A percentile compares a stretch with the other conserved stretches of the same genome.
Evolutionary conservation across 352 stramenopile species (phyloP).

Genomic region (Phytophthora sojae): DNA sequence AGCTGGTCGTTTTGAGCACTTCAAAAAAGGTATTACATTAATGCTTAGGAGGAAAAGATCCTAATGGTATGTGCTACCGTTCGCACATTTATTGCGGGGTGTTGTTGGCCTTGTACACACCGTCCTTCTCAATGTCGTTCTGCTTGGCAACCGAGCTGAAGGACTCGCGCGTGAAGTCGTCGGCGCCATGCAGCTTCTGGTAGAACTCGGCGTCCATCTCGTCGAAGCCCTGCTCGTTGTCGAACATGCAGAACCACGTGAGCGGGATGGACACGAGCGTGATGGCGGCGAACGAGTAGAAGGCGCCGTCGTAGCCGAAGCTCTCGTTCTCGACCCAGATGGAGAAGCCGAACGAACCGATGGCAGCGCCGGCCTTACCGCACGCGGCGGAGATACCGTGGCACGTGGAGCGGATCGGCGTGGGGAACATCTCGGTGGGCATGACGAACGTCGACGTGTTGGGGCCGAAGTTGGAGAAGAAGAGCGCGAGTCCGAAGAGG

Average conservation of each 20-base stretch:
- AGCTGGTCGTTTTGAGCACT: constrained; percentile 20
- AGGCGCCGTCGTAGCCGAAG: constrained; percentile 66
- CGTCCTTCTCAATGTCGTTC: constrained; percentile 38
- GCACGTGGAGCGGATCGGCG: constrained; percentile 85
- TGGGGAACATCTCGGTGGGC: constrained; percentile 88
- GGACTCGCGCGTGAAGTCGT: constrained; percentile 50
- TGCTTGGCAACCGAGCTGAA: constrained; percentile 39
- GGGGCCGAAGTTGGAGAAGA: constrained; percentile 89
- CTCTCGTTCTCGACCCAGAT: constrained; percentile 67
- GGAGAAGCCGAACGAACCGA: constrained; percentile 73
- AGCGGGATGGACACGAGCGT: constrained; percentile 60
- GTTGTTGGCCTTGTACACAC: constrained; percentile 30
- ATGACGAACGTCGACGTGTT: constrained; percentile 92
- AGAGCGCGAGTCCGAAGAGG: constrained; percentile 78
- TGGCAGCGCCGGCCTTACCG: constrained; percentile 88
- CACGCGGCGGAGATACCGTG: constrained; percentile 89
- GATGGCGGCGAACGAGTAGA: constrained; percentile 70
- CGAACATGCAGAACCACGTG: constrained; percentile 73
- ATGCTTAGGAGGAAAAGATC: constrained; percentile 13
- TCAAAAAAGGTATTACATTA: constrained; percentile 31
- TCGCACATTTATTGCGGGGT: constrained; percentile 35
- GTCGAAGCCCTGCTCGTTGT: constrained; percentile 62
- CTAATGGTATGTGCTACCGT: constrained; percentile 24
- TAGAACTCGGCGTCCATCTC: constrained; percentile 74
- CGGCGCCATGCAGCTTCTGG: constrained; percentile 39